Evolutionary conservation across 2,329 filamentous ascomycete genomes (phyloP).

Genomic region (Clonostachys solani): DNA sequence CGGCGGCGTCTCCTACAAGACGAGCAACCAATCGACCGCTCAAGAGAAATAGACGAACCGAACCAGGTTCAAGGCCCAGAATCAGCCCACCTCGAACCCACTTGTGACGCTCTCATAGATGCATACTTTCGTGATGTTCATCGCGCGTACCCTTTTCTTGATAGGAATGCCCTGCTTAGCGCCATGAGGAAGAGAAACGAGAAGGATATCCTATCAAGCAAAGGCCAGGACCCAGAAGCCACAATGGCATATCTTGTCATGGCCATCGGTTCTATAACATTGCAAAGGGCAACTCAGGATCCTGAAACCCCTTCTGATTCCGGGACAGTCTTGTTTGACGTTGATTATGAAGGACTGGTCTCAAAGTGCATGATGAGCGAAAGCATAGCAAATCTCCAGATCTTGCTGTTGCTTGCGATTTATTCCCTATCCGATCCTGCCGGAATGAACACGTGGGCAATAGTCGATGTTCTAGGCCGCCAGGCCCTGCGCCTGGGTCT

Average conservation of each 20-base stretch:
- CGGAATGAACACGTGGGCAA: constrained; percentile 31
- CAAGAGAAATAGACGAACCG: too few relatives aligned
- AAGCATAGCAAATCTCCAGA: constrained; percentile 30
- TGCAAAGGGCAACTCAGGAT: constrained; percentile 35
- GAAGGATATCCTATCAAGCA: background rate
- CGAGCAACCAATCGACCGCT: too few relatives aligned
- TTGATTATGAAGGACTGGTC: constrained; percentile 32
- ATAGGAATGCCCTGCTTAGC: constrained; percentile 7
- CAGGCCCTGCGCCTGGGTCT: constrained; percentile 32
- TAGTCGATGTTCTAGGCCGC: constrained; percentile 31
- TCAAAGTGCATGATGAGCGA: constrained; percentile 29
- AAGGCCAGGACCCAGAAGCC: constrained; percentile 18
- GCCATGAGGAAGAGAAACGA: background rate
- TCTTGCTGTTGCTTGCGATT: constrained; percentile 32
- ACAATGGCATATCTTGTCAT: constrained; percentile 36
- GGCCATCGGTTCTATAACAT: constrained; percentile 38
- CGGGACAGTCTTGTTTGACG: constrained; percentile 23
- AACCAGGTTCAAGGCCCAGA: too few relatives aligned
- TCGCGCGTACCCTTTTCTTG: constrained; percentile 36
- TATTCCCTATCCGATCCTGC: constrained; percentile 37
- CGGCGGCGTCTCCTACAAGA: too few relatives aligned
- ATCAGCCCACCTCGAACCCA: too few relatives aligned
- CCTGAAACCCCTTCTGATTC: constrained; percentile 17
- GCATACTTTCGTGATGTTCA: constrained; percentile 41
- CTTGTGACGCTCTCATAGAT: constrained; percentile 18